These are phyloP conservation scores for Schizochytrium sp. DNA, from an alignment of 108 stramenopile genomes.

Conservation along the genomic window DNA sequence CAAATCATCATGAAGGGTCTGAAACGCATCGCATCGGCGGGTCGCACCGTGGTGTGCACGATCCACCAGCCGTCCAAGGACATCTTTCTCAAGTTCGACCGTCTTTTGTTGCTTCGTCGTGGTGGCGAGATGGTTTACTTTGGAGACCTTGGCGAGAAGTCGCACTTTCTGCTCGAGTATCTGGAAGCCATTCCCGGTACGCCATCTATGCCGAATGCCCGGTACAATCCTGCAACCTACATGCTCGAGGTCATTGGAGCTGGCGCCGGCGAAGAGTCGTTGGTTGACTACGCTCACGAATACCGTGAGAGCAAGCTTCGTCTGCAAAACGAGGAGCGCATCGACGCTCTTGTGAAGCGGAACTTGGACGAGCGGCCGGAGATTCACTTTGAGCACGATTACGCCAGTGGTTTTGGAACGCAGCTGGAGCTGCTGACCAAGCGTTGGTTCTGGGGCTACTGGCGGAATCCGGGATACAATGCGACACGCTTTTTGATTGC, in stretches of 20 bases:
- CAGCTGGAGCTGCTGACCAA: neutral
- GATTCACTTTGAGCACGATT: constrained; percentile 5
- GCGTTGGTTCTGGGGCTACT: neutral
- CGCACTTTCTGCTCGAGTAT: constrained; percentile 44
- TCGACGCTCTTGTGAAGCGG: constrained; percentile 16
- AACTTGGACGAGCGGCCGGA: constrained; percentile 18
- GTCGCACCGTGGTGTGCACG: constrained; percentile 63
- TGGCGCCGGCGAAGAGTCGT: neutral
- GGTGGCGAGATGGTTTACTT: constrained; percentile 71
- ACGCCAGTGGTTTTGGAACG: constrained; percentile 7
- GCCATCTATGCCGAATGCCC: constrained; percentile 23
- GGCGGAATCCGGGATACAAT: constrained; percentile 20
- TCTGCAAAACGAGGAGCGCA: neutral
- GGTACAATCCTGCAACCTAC: constrained; percentile 70
- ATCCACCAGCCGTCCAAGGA: constrained; percentile 76
- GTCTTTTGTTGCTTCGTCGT: constrained; percentile 58
- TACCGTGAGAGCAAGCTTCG: neutral
- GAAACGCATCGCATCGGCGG: constrained; percentile 38
- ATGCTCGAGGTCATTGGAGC: constrained; percentile 66
- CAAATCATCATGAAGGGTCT: constrained; percentile 50
- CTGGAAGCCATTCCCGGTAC: constrained; percentile 24
- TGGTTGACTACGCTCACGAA: neutral
- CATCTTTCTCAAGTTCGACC: constrained; percentile 66
- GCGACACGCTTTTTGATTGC: neutral
- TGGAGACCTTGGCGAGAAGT: constrained; percentile 63